These are phyloP conservation scores for Eremothecium sinecaudum DNA, from an alignment of 1,139 yeast species.

Conservation along the genomic window DNA sequence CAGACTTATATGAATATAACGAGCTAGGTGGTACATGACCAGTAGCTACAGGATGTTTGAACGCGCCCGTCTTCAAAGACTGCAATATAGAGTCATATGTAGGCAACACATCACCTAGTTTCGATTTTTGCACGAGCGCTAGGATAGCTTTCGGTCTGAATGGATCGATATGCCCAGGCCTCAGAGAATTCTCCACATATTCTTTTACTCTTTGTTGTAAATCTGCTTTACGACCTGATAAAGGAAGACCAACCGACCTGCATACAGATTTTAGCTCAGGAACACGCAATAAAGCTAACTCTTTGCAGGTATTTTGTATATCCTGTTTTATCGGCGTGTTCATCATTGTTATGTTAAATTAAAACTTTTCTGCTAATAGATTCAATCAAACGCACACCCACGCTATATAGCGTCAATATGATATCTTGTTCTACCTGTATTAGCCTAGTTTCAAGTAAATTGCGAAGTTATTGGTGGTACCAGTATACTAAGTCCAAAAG, in stretches of 20 bases:
- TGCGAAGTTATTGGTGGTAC: no score
- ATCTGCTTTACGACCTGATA: slow-evolving; percentile 45
- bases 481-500: no score
- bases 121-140: slow-evolving; percentile 36
- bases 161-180: slow-evolving; percentile 33
- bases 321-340: slow-evolving; percentile 15
- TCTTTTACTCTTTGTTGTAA: slow-evolving; percentile 39
- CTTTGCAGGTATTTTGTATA: slow-evolving; percentile 13
- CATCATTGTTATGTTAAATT: no score
- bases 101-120: slow-evolving; percentile 35
- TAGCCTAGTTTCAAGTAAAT: no score
- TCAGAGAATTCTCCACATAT: slow-evolving; percentile 33
- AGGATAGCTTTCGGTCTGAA: slow-evolving; percentile 38
- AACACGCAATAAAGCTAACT: slow-evolving; percentile 24
- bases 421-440: no score
- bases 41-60: slow-evolving; percentile 17
- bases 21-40: slow-evolving; percentile 18
- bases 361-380: no score
- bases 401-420: no score
- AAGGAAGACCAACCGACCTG: slow-evolving; percentile 37
- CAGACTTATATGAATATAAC: background rate
- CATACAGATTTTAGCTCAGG: slow-evolving; percentile 39
- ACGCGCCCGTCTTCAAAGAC: slow-evolving; percentile 17
- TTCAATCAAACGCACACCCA: no score
- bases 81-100: slow-evolving; percentile 29